Base-by-base conservation (phyloP, 768 basidiomycete species). In the Chalciporus piperatus region DNA sequence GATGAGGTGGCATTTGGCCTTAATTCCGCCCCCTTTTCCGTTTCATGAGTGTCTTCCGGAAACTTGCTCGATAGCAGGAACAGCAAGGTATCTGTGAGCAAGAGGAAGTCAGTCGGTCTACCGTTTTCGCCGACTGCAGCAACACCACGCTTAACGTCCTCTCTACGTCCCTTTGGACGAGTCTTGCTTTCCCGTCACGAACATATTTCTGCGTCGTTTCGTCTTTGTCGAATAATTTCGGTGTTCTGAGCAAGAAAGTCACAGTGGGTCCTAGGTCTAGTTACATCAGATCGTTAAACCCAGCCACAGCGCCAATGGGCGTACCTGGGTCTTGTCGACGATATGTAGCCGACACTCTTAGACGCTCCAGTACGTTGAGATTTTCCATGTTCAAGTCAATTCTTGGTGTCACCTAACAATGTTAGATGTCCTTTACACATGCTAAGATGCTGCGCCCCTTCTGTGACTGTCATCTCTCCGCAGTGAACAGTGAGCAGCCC, bases 211-310 rank as follows among this genome's bases (percentile, higher is more conserved):
- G 79, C n/a, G 89, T 77, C 2, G 54, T 57, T 19, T 70, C 68
- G 56, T 88, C 80, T 7, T 67, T 55, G 41, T 85, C 82, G 55
- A 88, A 87, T 4, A 74, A 71, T 11, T 68, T 54, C 0, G 76
- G 68, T 17, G 70, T 74, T 25, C 86, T 79, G 32, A 88, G 72
- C 10, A 87, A 72, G 58, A 84, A 87, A 0, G 83, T 84, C 0
- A 87, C 81, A 2, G 74, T 81, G 4, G 78, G 72, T 35, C 85
- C 85, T 45, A 74, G 66, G 5, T 71, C 86, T 87, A 27, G 38
- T 45, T 16, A 48, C 45, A 53, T 28, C 4, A 14, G 30, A 39
- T 23, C 6, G 13, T 1, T 1, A n/a, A 16, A 1, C 22, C 27
- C 27, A 19, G 8, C 2, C 1, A n/a, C 23, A 12, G 4, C 1